Evolutionary conservation across 164 flowering plant genomes (phyloP), one percentile per base, ranked within the genome.

Genomic region (Nelumbo lutea): DNA sequence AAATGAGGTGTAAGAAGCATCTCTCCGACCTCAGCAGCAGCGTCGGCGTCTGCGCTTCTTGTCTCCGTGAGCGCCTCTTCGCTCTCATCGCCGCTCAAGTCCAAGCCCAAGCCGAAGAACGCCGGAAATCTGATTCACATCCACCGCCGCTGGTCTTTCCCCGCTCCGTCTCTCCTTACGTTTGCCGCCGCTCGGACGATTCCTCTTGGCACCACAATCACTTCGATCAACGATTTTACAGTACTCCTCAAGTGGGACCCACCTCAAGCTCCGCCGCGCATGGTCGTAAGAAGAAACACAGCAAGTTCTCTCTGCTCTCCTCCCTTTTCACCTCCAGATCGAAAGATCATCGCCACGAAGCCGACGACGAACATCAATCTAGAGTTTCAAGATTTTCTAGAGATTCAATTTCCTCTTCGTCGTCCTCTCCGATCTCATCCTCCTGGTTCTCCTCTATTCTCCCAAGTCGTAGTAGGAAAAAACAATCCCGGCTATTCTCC

Each of bases 11-110:
- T 74, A 85, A 79, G 79, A 82, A 79, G 42, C 97, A 94, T 74
- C 70, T 72, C 4, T 39, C 80, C 78, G 90, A 88, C 74, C 72
- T 62, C 51, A 87, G 86, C 66, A 79, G 87, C 81, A 42, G 69
- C 75, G 84, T 84, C 82, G 97, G 98, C 63, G 96, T 94, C 73
- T 94, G 96, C 80, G 90, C 96, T 65, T 75, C 95, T 38, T 94
- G 97, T 73, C 95, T 94, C 72, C 87, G 96, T 9, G 93, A 94
- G 39, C 84, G 90, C 11, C 96, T 93, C 57, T 27, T 83, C 66
- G 68, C 71, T 8, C 68, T 93, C 59, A 76, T 88, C 71, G 89
- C 85, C 47, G 86, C 85, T n/a, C 88, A 85, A 68, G 79, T 5
- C 78, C 74, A 78, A 60, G 52, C 55, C 11, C 55, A 51, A 13